A percentile compares a stretch with the other conserved stretches of the same genome.
These are phyloP conservation scores for Noccaea caerulescens DNA, from an alignment of 345 rosid species.

Conservation along the genomic window DNA sequence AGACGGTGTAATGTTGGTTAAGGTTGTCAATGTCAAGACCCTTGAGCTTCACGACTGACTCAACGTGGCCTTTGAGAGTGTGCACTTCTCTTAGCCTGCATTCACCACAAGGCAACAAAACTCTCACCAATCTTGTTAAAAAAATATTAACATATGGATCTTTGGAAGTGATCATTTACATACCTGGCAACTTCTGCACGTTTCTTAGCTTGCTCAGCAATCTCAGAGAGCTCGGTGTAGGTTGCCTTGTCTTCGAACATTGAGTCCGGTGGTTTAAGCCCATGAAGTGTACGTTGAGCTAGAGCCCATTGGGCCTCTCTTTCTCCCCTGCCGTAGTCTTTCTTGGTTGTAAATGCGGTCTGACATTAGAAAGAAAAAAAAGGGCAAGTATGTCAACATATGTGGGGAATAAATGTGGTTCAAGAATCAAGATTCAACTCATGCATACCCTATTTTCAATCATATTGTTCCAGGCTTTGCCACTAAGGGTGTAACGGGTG, in stretches of 20 bases:
- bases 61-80: constrained; percentile 76
- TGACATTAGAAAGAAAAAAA: not conserved
- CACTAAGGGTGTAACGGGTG: constrained; percentile 64
- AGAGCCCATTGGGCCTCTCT: constrained; percentile 91
- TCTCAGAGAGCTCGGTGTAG: constrained; percentile 69
- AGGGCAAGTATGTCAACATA: not conserved
- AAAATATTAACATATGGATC: not conserved
- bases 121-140: constrained; percentile 16
- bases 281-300: constrained; percentile 83
- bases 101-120: constrained; percentile 20
- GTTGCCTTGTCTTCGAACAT: constrained; percentile 61
- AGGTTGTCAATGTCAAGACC: constrained; percentile 76
- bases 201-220: constrained; percentile 93
- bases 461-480: constrained; percentile 82
- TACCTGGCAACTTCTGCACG: constrained; percentile 96
- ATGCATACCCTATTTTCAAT: constrained; percentile 72
- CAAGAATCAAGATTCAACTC: not conserved
- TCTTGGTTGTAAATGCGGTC: constrained; percentile 91
- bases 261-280: constrained; percentile 62
- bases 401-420: not conserved
- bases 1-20: constrained; percentile 74
- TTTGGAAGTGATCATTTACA: not conserved
- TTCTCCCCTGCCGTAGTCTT: constrained; percentile 78
- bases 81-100: constrained; percentile 73
- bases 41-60: constrained; percentile 71